A percentile compares a stretch with the other conserved stretches of the same genome.
These are phyloP conservation scores for Albizia julibrissin DNA, from an alignment of 306 rosid genomes.

Conservation along the genomic window DNA sequence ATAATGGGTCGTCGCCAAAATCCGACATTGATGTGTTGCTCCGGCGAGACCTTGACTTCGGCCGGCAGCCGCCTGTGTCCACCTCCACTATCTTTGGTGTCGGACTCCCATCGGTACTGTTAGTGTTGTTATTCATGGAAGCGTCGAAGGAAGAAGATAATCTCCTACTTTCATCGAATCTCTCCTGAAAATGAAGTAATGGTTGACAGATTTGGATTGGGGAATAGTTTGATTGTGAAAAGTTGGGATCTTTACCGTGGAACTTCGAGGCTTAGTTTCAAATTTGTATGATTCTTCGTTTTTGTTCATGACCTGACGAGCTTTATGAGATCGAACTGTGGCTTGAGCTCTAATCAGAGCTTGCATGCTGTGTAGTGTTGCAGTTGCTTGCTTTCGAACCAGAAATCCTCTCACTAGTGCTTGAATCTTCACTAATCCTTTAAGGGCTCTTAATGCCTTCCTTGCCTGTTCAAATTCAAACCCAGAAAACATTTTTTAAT, in stretches of 20 bases:
- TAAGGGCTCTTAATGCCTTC: conserved; percentile 84
- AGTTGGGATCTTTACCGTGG: conserved; percentile 53
- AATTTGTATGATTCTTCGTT: conserved; percentile 42
- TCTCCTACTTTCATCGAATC: conserved; percentile 64
- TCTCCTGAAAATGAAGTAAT: conserved; percentile 51
- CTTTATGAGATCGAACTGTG: conserved; percentile 74
- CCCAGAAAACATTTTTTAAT: background rate
- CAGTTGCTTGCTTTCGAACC: conserved; percentile 85
- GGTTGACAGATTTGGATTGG: background rate
- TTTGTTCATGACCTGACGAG: conserved; percentile 38
- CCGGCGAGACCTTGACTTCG: conserved; percentile 76
- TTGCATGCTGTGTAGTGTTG: conserved; percentile 86
- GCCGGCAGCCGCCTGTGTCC: conserved; percentile 69
- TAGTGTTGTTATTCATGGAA: conserved; percentile 30
- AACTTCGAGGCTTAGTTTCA: conserved; percentile 65
- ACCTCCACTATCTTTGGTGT: conserved; percentile 80
- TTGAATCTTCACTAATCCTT: conserved; percentile 88
- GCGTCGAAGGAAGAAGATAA: conserved; percentile 67
- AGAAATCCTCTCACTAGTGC: conserved; percentile 89
- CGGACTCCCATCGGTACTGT: conserved; percentile 64
- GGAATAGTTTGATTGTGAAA: background rate
- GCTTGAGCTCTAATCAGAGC: conserved; percentile 95
- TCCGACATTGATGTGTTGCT: conserved; percentile 76
- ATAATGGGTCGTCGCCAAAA: conserved; percentile 63
- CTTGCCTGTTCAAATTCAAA: conserved; percentile 63